Evolutionary conservation across 2,329 filamentous ascomycete genomes (phyloP).

Genomic region (Phialemonium atrogriseum): DNA sequence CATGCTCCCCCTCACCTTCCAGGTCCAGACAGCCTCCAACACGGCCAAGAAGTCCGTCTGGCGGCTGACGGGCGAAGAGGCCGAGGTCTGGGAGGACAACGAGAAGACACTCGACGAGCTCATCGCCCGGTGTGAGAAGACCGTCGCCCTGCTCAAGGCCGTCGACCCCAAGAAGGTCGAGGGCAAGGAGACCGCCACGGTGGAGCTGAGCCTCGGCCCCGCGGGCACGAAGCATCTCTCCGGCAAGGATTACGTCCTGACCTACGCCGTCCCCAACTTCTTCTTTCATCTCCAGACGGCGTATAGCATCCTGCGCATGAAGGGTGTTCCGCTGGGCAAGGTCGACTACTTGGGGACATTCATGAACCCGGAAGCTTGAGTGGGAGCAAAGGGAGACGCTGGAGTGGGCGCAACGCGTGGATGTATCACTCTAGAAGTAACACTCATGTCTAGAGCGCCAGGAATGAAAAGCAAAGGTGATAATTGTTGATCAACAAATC

Average conservation of each 20-base stretch:
- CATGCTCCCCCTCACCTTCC: conserved; percentile 27
- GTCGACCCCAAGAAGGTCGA: conserved; percentile 17
- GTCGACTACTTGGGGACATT: conserved; percentile 35
- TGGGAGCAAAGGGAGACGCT: no score
- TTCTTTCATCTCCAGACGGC: conserved; percentile 51
- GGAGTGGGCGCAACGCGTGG: no score
- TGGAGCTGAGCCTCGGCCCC: conserved; percentile 14
- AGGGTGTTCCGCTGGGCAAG: conserved; percentile 53
- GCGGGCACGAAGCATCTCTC: conserved; percentile 7
- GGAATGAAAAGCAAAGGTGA: no score
- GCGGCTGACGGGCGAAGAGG: conserved; percentile 17
- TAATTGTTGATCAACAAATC: no score
- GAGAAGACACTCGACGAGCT: conserved; percentile 25
- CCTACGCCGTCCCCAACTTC: conserved; percentile 46
- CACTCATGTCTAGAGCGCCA: no score
- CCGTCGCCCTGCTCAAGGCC: conserved; percentile 19
- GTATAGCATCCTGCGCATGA: conserved; percentile 46
- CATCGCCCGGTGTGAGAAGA: conserved; percentile 18
- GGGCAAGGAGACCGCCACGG: conserved; percentile 13
- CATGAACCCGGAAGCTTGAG: no score
- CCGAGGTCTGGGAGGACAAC: conserved; percentile 16
- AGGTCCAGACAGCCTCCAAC: conserved; percentile 23
- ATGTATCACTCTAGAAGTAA: no score
- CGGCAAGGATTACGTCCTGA: conserved; percentile 29
- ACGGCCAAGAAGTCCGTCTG: conserved; percentile 18